Base-by-base conservation (phyloP, 2,329 filamentous ascomycete species). In the Calonectria hongkongensis region DNA sequence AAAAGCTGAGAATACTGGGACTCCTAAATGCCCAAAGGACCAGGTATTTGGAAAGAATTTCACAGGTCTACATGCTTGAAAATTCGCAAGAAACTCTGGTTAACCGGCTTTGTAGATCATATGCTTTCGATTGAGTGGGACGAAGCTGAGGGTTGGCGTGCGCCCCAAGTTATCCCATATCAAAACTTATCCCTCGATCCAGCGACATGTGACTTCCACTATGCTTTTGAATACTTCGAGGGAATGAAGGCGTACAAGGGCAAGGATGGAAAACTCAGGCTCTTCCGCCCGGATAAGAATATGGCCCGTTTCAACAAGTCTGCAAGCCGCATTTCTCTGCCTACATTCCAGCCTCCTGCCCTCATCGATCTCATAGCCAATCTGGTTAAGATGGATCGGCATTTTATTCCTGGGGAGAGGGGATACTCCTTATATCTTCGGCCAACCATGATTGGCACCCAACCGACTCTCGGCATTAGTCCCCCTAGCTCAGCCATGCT, bases 231-330 rank as follows among this genome's bases (percentile, higher is more conserved):
- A 85, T 97, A 94, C 84, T 99, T 99, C 86, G 97, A 99, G 88
- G 97, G 97, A 79, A 98, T 98, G 95, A 99, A 99, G 89, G 97
- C 97, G 73, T 99, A 98, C 90, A 97, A 96, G 86, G 95, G 98
- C 87, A 91, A 90, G 80, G 83, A 91, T 51, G 95, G 95, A 79
- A 87, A 92, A 72, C 91, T 98, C 78, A 92, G 96, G 68, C 89
- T 99, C 68, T 99, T 99, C 90, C 92, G 97, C 39, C 97, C 97
- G 2, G 94, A 98, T 84, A 97, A 92, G 90, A 99, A 99, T 89
- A 98, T 98, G 96, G 92, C 89, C 76, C 94, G 97, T 73, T 87
- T 99, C 85, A 98, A 98, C 89, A 95, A 94, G 85, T 98, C 96
- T 2, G 92, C 94, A 60, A 92, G 94, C 45, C 94, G 97, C 77